Base-by-base conservation (phyloP, 1,284 basidiomycete genomes). In the Ustanciosporium gigantosporum region DNA sequence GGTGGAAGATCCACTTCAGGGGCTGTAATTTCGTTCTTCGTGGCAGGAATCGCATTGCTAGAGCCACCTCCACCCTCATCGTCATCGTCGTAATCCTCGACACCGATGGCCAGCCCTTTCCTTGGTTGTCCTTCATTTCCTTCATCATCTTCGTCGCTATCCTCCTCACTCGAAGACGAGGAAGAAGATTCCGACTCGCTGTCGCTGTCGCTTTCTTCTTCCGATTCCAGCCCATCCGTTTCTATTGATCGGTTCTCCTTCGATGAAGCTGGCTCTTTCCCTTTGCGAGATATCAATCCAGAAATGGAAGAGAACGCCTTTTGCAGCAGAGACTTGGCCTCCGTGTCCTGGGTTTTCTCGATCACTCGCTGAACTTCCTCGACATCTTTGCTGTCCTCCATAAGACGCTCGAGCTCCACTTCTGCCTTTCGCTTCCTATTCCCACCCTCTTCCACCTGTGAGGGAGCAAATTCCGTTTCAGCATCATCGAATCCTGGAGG, bases 11-110 rank as follows among this genome's bases (percentile, higher is more conserved):
- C 51, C 9, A 72, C 44, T 3, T 62, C 48, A 6, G 61, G 57
- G 8, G 58, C 66, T 2, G 57, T 27, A 9, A 70, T 44, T 41
- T 76, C 73, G 50, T 76, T 62, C 44, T 68, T 72, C 2, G 73
- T 76, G n/a, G 42, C 42, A 8, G 66, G 71, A 14, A 53, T 51
- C 11, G 31, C 19, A 23, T 36, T 45, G 1, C 41, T 34, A n/a
- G 41, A 36, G 3, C 41, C 31, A 2, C 41, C 57, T 7, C 41
- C 62, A 4, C 31, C 50, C 3, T 50, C 53, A n/a, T 65, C 66
- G 6, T 66, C 66, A 5, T 71, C 66, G n/a, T 56, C 47, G n/a
- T n/a, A n/a, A 13, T 59, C 62, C n/a, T 44, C 47, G 21, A 9
- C 37, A 14, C 21, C 55, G 7, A 50, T 14, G 2, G 34, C 42